Evolutionary conservation across 352 stramenopile genomes (phyloP).

Genomic region (Blastocystis sp.): DNA sequence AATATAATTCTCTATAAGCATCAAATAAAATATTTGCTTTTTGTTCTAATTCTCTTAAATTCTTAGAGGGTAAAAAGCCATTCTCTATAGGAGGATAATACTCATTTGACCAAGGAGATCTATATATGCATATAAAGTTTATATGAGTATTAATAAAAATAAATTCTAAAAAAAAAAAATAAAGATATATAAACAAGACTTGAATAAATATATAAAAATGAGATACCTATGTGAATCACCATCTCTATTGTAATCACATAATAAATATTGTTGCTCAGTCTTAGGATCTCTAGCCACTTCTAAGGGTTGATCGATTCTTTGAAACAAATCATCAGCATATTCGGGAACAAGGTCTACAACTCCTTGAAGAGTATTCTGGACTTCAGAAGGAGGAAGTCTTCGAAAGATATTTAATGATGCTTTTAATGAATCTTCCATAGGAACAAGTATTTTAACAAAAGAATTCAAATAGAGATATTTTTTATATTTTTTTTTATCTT

Average conservation of each 20-base stretch:
- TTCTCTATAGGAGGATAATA: slow-evolving; percentile 6
- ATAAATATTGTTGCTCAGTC: neutral
- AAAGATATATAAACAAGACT: too few relatives aligned
- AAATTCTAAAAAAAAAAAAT: too few relatives aligned
- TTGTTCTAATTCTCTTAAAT: neutral
- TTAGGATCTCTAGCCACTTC: neutral
- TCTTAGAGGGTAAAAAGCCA: neutral
- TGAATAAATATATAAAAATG: too few relatives aligned
- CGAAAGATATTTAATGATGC: slow-evolving; percentile 26
- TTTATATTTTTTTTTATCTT: too few relatives aligned
- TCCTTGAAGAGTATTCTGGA: slow-evolving; percentile 7
- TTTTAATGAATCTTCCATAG: slow-evolving; percentile 26
- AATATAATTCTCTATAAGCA: slow-evolving; percentile 29
- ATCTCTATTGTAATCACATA: slow-evolving; percentile 17
- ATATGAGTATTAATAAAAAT: too few relatives aligned
- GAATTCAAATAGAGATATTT: too few relatives aligned
- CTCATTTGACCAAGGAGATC: slow-evolving; percentile 31
- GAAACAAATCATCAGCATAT: neutral
- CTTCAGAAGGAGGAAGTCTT: slow-evolving; percentile 21
- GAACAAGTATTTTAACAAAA: too few relatives aligned
- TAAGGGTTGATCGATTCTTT: slow-evolving; percentile 13
- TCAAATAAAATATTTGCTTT: slow-evolving; percentile 28
- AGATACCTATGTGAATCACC: slow-evolving; percentile 24
- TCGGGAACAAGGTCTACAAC: slow-evolving; percentile 7
- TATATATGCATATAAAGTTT: neutral